phyloP scores from a whole-genome alignment of 1,284 basidiomycete species.

The Boletus sp. region DNA sequence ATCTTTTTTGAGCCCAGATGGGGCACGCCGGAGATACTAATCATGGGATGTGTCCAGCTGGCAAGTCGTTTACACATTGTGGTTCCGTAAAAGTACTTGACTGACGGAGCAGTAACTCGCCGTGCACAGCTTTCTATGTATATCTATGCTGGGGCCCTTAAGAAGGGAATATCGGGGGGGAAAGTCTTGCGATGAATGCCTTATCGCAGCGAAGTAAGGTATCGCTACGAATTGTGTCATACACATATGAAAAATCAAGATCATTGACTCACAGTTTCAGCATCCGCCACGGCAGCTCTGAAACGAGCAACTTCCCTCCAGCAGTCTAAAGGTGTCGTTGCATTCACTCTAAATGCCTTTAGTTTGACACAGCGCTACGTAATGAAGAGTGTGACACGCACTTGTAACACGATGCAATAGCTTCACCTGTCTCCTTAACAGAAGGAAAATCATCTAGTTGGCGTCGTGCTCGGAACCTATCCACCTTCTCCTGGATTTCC shows the following conservation, averaged over 20 bases:
- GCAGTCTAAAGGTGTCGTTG: constrained; percentile 69
- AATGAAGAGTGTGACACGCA: constrained; percentile 32
- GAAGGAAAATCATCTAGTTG: constrained; percentile 58
- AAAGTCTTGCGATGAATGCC: not conserved
- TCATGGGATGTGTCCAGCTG: not conserved
- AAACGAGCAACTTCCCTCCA: constrained; percentile 78
- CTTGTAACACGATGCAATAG: constrained; percentile 76
- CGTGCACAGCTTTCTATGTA: constrained; percentile 8
- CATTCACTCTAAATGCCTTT: constrained; percentile 53
- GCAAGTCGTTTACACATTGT: not conserved
- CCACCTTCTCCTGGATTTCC: constrained; percentile 70
- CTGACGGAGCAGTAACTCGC: not conserved
- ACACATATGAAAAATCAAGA: constrained; percentile 5
- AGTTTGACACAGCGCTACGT: constrained; percentile 9
- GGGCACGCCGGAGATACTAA: not conserved
- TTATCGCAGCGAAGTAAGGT: constrained; percentile 37
- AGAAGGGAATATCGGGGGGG: no score
- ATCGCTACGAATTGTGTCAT: constrained; percentile 28
- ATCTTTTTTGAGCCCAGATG: not conserved
- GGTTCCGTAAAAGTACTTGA: not conserved
- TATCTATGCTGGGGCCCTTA: not conserved
- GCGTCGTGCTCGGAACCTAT: constrained; percentile 66
- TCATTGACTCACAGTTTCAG: constrained; percentile 61
- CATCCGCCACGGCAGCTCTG: constrained; percentile 65
- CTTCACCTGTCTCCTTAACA: constrained; percentile 60